These are phyloP conservation scores for Epichloe sp. DNA, from an alignment of 2,329 filamentous ascomycete species.

Conservation along the genomic window DNA sequence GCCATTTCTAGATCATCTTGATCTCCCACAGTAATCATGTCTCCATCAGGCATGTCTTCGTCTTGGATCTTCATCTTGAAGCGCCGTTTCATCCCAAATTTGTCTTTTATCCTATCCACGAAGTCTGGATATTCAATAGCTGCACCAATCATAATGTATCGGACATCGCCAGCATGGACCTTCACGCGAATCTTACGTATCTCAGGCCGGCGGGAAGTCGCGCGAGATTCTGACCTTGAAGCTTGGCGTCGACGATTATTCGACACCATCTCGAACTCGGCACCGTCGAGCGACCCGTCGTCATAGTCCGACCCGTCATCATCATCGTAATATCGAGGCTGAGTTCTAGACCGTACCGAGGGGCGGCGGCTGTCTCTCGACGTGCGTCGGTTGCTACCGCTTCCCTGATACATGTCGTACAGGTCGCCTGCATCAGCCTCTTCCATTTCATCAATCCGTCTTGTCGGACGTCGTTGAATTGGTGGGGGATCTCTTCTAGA, in stretches of 20 bases:
- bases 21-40: conserved; percentile 96
- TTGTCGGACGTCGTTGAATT: conserved; percentile 16
- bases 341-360: conserved; percentile 19
- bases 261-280: conserved; percentile 68
- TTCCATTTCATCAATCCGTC: conserved; percentile 35
- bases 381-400: conserved; percentile 25
- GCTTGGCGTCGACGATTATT: conserved; percentile 31
- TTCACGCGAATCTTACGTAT: conserved; percentile 78
- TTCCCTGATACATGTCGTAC: conserved; percentile 47
- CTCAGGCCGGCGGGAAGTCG: conserved; percentile 48
- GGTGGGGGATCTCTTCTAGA: conserved; percentile 26
- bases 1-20: conserved; percentile 92
- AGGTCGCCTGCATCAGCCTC: conserved; percentile 56
- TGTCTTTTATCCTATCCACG: conserved; percentile 66
- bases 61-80: conserved; percentile 87
- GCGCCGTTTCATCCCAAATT: conserved; percentile 63
- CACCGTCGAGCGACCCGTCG: conserved; percentile 57
- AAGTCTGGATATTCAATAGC: conserved; percentile 66
- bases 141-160: conserved; percentile 76
- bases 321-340: conserved; percentile 61
- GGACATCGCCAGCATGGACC: conserved; percentile 79
- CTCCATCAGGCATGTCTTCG: conserved; percentile 61
- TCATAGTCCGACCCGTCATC: conserved; percentile 67
- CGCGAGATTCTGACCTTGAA: conserved; percentile 37
- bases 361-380: conserved; percentile 20